These are phyloP conservation scores for Trichodelitschia bisporula DNA, from an alignment of 495 filamentous ascomycete genomes.

Conservation along the genomic window DNA sequence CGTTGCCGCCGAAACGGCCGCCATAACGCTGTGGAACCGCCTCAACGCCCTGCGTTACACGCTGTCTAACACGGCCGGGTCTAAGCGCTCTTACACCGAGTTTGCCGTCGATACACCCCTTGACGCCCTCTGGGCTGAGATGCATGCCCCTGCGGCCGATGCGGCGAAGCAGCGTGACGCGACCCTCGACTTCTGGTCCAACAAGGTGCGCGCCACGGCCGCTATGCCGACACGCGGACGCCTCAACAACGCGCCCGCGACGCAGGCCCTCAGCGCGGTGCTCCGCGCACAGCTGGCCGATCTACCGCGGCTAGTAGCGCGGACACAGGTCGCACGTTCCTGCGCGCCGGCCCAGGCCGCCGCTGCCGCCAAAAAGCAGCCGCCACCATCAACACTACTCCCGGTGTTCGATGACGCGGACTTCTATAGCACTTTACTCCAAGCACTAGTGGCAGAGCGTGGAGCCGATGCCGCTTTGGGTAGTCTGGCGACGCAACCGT, in stretches of 20 bases:
- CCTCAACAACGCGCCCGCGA: slow-evolving; percentile 14
- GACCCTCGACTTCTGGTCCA: slow-evolving; percentile 44
- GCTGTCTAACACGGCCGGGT: slow-evolving; percentile 31
- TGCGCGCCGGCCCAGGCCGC: slow-evolving; percentile 45
- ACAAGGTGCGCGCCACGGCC: slow-evolving; percentile 22
- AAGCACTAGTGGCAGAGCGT: slow-evolving; percentile 52
- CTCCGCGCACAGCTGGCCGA: slow-evolving; percentile 52
- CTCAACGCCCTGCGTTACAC: slow-evolving; percentile 46
- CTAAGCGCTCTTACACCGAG: slow-evolving; percentile 20
- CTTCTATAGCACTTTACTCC: slow-evolving; percentile 79
- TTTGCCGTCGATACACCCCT: slow-evolving; percentile 24
- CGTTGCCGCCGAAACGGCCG: slow-evolving; percentile 66
- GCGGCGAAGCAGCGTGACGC: slow-evolving; percentile 24
- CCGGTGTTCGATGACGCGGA: slow-evolving; percentile 71
- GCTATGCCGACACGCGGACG: slow-evolving; percentile 17
- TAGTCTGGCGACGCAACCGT: slow-evolving; percentile 19
- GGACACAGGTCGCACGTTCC: slow-evolving; percentile 40
- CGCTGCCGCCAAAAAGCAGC: slow-evolving; percentile 11
- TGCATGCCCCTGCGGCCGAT: slow-evolving; percentile 37
- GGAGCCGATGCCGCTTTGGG: slow-evolving; percentile 23
- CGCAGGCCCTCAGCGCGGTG: slow-evolving; percentile 42
- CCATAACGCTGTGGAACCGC: slow-evolving; percentile 63
- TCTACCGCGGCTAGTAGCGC: slow-evolving; percentile 34
- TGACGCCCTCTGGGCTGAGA: slow-evolving; percentile 42
- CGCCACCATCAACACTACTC: not conserved